These are phyloP conservation scores for Datisca glomerata DNA, from an alignment of 306 rosid species.

Conservation along the genomic window DNA sequence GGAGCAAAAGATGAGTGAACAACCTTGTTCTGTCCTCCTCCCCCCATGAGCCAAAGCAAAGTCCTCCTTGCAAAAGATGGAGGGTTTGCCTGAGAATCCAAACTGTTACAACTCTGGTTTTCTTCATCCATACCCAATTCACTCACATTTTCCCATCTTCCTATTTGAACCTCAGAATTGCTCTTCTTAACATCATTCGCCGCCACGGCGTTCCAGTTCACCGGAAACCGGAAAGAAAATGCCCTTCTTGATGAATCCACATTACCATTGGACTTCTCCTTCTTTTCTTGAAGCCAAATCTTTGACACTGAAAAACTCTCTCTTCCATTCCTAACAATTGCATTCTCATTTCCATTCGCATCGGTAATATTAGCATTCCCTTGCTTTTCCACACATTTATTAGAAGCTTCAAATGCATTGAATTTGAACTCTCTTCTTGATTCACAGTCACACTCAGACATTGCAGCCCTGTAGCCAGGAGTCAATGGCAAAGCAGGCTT, in stretches of 20 bases:
- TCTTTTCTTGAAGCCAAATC: conserved; percentile 75
- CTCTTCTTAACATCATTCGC: conserved; percentile 35
- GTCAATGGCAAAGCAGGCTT: conserved; percentile 39
- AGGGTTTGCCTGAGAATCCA: conserved; percentile 63
- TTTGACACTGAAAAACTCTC: conserved; percentile 76
- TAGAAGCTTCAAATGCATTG: conserved; percentile 23
- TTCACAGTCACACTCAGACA: conserved; percentile 81
- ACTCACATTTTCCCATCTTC: conserved; percentile 56
- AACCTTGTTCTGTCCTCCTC: conserved; percentile 84
- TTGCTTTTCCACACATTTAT: conserved; percentile 6
- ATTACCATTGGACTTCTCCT: conserved; percentile 21
- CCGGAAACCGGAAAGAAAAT: conserved; percentile 59
- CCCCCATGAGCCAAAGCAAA: conserved; percentile 82
- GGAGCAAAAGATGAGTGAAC: conserved; percentile 59
- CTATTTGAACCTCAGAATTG: conserved; percentile 39
- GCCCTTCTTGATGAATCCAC: conserved; percentile 48
- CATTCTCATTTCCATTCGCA: conserved; percentile 10
- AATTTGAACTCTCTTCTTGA: conserved; percentile 70
- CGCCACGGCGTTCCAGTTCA: conserved; percentile 19
- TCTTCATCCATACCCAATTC: conserved; percentile 49
- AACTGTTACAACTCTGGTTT: conserved; percentile 51
- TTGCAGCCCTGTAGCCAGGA: conserved; percentile 58
- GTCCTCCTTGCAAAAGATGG: conserved; percentile 88
- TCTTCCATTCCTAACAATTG: conserved; percentile 23
- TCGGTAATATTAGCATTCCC: conserved; percentile 10